Evolutionary conservation across 805 yeast genomes (phyloP).

Genomic region (Candida quercuum): DNA sequence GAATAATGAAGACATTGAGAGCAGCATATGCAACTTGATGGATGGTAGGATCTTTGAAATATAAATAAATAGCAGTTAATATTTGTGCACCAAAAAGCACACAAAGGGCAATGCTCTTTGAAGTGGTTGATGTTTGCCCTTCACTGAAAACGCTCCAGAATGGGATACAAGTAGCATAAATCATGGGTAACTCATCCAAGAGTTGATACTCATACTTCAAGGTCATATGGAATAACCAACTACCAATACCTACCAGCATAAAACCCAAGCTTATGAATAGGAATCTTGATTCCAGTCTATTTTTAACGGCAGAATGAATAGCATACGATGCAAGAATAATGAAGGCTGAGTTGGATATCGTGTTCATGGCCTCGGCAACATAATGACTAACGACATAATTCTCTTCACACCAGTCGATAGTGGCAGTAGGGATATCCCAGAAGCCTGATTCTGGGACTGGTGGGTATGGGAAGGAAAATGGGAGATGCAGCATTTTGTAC

Average conservation of each 20-base stretch:
- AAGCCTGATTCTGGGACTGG: conserved; percentile 49
- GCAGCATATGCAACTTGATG: conserved; percentile 85
- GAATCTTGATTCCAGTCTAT: conserved; percentile 67
- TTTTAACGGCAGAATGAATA: conserved; percentile 51
- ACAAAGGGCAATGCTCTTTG: conserved; percentile 37
- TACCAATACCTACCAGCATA: conserved; percentile 85
- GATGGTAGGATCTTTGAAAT: conserved; percentile 74
- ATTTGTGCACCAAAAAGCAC: conserved; percentile 49
- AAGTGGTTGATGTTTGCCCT: conserved; percentile 30
- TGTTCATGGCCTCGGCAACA: conserved; percentile 87
- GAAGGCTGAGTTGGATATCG: conserved; percentile 66
- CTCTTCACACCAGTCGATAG: conserved; percentile 99
- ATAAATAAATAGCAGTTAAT: conserved; percentile 68
- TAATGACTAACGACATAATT: conserved; percentile 84
- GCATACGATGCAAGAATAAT: conserved; percentile 57
- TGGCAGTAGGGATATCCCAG: conserved; percentile 85
- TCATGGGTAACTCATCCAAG: conserved; percentile 96
- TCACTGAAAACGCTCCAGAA: conserved; percentile 78
- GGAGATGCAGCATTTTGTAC: too few relatives aligned
- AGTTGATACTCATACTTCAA: conserved; percentile 83
- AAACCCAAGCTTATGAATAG: conserved; percentile 72
- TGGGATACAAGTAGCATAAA: conserved; percentile 95
- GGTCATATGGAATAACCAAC: conserved; percentile 97
- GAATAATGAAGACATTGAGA: conserved; percentile 68
- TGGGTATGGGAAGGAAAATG: conserved; percentile 52